Conservation (phyloP, 345 rosid genomes). For the Ailanthus altissimus region DNA sequence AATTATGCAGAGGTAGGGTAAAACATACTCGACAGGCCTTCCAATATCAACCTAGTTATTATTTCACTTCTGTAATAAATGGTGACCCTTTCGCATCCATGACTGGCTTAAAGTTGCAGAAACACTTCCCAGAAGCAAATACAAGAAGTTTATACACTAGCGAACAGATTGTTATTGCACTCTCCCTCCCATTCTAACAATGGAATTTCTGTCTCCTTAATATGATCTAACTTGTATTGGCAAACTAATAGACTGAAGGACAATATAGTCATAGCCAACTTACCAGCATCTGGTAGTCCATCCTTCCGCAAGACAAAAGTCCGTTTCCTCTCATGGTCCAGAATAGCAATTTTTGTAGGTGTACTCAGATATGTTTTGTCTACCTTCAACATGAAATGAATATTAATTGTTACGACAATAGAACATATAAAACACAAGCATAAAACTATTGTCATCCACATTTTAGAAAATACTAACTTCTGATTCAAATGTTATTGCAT, state of each 20-base stretch:
- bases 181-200: not conserved
- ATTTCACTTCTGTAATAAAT: not conserved
- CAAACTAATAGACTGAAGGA: not conserved
- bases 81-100: not conserved
- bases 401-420: not conserved
- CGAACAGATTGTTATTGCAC: not conserved
- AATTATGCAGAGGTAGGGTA: no score
- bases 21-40: not conserved
- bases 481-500: slow-evolving; percentile 64
- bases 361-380: slow-evolving; percentile 57
- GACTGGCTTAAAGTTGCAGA: not conserved
- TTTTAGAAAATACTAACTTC: slow-evolving; percentile 41
- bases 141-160: not conserved
- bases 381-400: slow-evolving; percentile 30
- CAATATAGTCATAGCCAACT: slow-evolving; percentile 8
- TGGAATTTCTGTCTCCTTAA: not conserved
- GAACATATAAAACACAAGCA: not conserved
- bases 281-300: slow-evolving; percentile 75
- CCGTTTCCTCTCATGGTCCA: slow-evolving; percentile 65
- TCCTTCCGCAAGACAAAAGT: slow-evolving; percentile 62
- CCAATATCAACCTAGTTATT: not conserved
- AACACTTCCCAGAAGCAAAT: not conserved
- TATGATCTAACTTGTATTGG: not conserved
- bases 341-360: slow-evolving; percentile 60
- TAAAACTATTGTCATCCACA: not conserved